These are phyloP conservation scores for Talaromyces thailandensis DNA, from an alignment of 495 filamentous ascomycete genomes.

Conservation along the genomic window DNA sequence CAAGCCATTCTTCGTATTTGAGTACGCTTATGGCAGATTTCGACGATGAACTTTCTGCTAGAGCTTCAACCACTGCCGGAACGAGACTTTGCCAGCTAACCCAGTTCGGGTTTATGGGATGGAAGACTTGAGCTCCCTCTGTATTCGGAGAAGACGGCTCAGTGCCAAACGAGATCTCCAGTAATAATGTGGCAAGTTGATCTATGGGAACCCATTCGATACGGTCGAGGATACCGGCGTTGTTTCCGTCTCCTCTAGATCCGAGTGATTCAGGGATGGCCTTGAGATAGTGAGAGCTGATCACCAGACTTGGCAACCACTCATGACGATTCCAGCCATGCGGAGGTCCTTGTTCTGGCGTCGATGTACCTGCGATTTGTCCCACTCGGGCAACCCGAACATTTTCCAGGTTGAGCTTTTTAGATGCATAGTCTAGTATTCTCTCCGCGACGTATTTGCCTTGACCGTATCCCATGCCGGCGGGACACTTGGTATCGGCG, in stretches of 20 bases:
- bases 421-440: slow-evolving; percentile 9
- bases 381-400: slow-evolving; percentile 11
- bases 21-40: neutral
- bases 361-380: slow-evolving; percentile 15
- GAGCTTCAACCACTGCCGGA: neutral
- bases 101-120: slow-evolving; percentile 3
- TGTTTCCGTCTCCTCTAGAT: slow-evolving; percentile 10
- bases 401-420: slow-evolving; percentile 4
- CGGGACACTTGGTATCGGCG: slow-evolving; percentile 8
- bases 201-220: slow-evolving; percentile 48
- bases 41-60: neutral
- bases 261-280: slow-evolving; percentile 37
- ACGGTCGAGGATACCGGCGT: slow-evolving; percentile 12
- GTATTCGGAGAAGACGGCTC: neutral
- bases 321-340: slow-evolving; percentile 46
- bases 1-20: slow-evolving; percentile 5
- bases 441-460: slow-evolving; percentile 15
- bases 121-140: neutral
- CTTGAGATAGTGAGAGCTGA: slow-evolving; percentile 23
- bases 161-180: neutral
- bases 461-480: slow-evolving; percentile 15
- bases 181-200: slow-evolving; percentile 14
- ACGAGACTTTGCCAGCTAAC: slow-evolving; percentile 3
- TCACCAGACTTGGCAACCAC: slow-evolving; percentile 37
- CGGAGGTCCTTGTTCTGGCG: slow-evolving; percentile 8